These are phyloP conservation scores for Crataegus laevigata DNA, from an alignment of 306 rosid genomes.

Conservation along the genomic window DNA sequence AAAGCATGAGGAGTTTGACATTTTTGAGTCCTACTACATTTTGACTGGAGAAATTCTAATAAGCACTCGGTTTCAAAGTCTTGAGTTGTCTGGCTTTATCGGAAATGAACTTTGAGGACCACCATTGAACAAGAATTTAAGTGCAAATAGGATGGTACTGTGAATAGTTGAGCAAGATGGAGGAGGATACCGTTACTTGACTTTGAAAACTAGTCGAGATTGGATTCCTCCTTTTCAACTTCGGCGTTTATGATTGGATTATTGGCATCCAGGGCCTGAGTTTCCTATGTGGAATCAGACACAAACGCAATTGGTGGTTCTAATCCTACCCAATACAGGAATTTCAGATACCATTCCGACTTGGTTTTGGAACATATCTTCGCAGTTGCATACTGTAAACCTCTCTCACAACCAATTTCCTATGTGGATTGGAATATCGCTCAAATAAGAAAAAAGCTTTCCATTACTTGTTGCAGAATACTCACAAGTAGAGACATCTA, in stretches of 20 bases:
- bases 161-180: too few species aligned
- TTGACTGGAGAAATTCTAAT: too few species aligned
- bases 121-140: too few species aligned
- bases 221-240: conserved; percentile 9
- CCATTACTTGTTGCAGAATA: conserved; percentile 36
- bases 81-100: too few species aligned
- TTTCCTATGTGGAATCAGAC: conserved; percentile 16
- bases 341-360: not conserved
- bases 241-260: accelerated
- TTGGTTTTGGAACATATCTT: not conserved
- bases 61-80: too few species aligned
- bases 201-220: not conserved
- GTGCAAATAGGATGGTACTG: too few species aligned
- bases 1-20: too few species aligned
- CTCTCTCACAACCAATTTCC: conserved; percentile 16
- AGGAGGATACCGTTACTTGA: not conserved
- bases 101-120: too few species aligned
- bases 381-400: accelerated
- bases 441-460: not conserved
- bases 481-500: conserved; percentile 49
- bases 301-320: not conserved
- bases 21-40: too few species aligned
- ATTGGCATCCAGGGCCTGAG: conserved; percentile 5
- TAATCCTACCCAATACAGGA: not conserved
- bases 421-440: too few species aligned